phyloP scores from a whole-genome alignment of 768 basidiomycete species.

The Auricularia sp. region DNA sequence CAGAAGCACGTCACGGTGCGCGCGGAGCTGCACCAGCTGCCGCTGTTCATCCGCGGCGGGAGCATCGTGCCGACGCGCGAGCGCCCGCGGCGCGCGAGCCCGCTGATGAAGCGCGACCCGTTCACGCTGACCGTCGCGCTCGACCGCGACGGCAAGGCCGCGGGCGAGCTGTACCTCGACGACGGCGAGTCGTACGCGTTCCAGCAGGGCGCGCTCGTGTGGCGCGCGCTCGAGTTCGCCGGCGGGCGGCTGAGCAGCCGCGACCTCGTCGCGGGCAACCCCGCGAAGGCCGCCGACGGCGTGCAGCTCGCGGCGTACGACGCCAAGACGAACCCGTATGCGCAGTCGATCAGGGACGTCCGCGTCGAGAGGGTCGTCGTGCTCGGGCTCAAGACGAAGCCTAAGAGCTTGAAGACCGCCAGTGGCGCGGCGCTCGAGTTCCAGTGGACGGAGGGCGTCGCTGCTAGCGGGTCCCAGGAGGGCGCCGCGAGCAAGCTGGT shows the following conservation, averaged over 20 bases:
- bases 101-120: conserved; percentile 84
- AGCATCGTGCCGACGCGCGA: conserved; percentile 83
- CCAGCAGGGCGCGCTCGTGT: conserved; percentile 68
- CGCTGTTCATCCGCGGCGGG: conserved; percentile 83
- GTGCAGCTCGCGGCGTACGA: conserved; percentile 41
- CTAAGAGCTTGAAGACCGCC: conserved; percentile 41
- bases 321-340: conserved; percentile 51
- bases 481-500: conserved; percentile 57
- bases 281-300: conserved; percentile 41
- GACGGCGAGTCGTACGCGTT: conserved; percentile 82
- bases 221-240: conserved; percentile 50
- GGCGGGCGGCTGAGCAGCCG: conserved; percentile 38
- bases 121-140: conserved; percentile 85
- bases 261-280: conserved; percentile 41
- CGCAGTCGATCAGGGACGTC: conserved; percentile 53
- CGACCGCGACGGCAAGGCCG: conserved; percentile 45
- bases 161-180: conserved; percentile 88
- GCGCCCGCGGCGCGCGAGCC: conserved; percentile 75
- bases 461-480: conserved; percentile 47
- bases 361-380: conserved; percentile 77
- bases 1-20: conserved; percentile 67
- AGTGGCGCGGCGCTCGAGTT: conserved; percentile 46
- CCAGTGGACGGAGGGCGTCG: conserved; percentile 53
- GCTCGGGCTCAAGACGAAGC: conserved; percentile 57
- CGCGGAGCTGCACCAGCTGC: conserved; percentile 70